These are phyloP conservation scores for Omphalotus olearius DNA, from an alignment of 1,284 basidiomycete genomes.

Conservation along the genomic window DNA sequence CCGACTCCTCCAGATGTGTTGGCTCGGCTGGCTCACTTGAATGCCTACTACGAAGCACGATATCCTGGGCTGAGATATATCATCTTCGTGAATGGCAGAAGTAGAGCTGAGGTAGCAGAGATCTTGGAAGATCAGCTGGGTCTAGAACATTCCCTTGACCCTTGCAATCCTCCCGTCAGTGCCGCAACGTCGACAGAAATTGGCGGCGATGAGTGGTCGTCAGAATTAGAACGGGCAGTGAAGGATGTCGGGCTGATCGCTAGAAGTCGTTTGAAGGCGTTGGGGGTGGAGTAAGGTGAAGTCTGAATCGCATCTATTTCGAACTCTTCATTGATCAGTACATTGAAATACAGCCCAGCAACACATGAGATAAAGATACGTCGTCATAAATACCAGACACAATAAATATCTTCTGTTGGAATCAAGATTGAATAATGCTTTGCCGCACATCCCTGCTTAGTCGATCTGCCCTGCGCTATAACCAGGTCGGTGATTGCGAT, in stretches of 20 bases:
- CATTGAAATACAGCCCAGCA: too few relatives aligned
- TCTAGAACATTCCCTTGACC: slow-evolving; percentile 39
- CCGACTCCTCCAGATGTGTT: slow-evolving; percentile 65
- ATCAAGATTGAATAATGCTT: slow-evolving; percentile 1
- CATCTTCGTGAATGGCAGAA: slow-evolving; percentile 87
- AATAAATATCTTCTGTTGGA: not conserved
- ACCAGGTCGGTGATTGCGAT: not conserved
- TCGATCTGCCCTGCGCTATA: slow-evolving; percentile 6
- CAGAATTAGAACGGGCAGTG: slow-evolving; percentile 71
- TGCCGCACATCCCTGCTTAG: not conserved
- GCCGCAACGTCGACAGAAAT: slow-evolving; percentile 37
- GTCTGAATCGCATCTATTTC: slow-evolving; percentile 1
- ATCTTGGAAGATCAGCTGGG: slow-evolving; percentile 74
- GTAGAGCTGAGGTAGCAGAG: slow-evolving; percentile 63
- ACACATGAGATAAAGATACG: too few relatives aligned
- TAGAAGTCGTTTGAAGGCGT: slow-evolving; percentile 44
- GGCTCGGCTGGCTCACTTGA: slow-evolving; percentile 61
- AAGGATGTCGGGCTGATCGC: slow-evolving; percentile 73
- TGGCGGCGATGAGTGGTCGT: slow-evolving; percentile 46
- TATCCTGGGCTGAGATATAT: slow-evolving; percentile 82
- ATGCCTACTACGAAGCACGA: slow-evolving; percentile 68
- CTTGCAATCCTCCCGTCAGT: slow-evolving; percentile 30
- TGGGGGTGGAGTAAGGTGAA: slow-evolving; percentile 32
- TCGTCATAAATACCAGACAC: not conserved
- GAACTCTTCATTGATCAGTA: not conserved